Evolutionary conservation across 169 alveolate species (phyloP).

Genomic region (Cryptosporidium xiaoi): DNA sequence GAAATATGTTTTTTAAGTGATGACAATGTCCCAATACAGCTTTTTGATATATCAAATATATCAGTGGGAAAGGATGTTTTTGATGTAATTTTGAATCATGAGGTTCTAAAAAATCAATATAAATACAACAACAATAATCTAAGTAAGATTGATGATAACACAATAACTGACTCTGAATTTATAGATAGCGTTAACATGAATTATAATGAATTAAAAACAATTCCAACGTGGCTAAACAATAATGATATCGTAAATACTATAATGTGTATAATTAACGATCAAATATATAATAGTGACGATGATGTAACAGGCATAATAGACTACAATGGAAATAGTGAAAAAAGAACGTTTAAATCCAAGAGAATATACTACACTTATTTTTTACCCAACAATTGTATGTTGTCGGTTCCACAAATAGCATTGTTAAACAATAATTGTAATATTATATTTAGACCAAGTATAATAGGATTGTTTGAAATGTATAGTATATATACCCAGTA

Average conservation of each 20-base stretch:
- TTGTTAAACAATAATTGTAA: slow-evolving; percentile 43
- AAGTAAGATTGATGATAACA: neutral
- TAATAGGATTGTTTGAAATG: slow-evolving; percentile 57
- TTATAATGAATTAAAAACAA: slow-evolving; percentile 38
- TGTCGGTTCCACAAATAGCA: slow-evolving; percentile 68
- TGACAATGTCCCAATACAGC: slow-evolving; percentile 48
- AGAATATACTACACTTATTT: slow-evolving; percentile 62
- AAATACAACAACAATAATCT: neutral
- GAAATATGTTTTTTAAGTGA: slow-evolving; percentile 56
- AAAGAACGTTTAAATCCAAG: neutral
- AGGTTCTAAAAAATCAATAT: slow-evolving; percentile 16
- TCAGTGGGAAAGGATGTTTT: slow-evolving; percentile 2
- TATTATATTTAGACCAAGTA: slow-evolving; percentile 38
- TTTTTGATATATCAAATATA: slow-evolving; percentile 58
- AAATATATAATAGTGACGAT: slow-evolving; percentile 2
- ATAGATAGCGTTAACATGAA: slow-evolving; percentile 1
- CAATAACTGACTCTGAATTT: neutral
- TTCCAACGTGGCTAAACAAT: slow-evolving; percentile 61
- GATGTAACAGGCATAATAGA: slow-evolving; percentile 18
- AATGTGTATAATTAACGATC: neutral
- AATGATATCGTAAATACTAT: slow-evolving; percentile 51
- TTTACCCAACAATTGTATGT: slow-evolving; percentile 23
- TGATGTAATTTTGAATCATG: slow-evolving; percentile 35
- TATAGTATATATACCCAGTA: slow-evolving; percentile 40
- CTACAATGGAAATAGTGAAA: neutral